phyloP scores from a whole-genome alignment of 352 stramenopile genomes.

The Lagenidium sp. region DNA sequence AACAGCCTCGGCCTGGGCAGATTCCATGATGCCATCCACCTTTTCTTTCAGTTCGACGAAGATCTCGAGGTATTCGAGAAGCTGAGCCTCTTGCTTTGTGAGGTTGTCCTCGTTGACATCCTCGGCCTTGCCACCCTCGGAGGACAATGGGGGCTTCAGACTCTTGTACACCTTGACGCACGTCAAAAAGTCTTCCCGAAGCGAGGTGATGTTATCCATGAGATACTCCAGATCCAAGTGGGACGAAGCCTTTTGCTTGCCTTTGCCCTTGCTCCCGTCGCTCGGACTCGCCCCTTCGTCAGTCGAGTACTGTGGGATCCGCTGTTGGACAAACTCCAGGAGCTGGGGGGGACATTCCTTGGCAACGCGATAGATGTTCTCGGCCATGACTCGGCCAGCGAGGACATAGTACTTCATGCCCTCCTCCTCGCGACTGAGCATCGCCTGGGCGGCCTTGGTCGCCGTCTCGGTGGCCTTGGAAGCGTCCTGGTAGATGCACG shows the following conservation, averaged over 20 bases:
- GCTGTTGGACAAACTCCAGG: constrained; percentile 35
- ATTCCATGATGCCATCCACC: constrained; percentile 68
- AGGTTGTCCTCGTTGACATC: constrained; percentile 10
- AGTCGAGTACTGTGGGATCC: constrained; percentile 41
- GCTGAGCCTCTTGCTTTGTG: constrained; percentile 26
- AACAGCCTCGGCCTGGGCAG: constrained; percentile 14
- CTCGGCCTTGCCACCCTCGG: constrained; percentile 11
- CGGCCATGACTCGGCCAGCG: constrained; percentile 66
- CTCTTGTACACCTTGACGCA: constrained; percentile 29
- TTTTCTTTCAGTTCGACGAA: constrained; percentile 85
- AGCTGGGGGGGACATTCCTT: constrained; percentile 25
- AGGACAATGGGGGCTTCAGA: too few species aligned
- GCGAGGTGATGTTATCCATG: constrained; percentile 30
- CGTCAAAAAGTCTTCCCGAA: constrained; percentile 50
- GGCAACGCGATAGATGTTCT: constrained; percentile 66
- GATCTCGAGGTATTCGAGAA: constrained; percentile 81
- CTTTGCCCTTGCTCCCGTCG: constrained; percentile 37
- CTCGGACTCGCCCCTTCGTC: constrained; percentile 9
- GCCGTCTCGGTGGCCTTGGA: constrained; percentile 8
- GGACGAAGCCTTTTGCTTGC: constrained; percentile 47
- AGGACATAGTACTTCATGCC: constrained; percentile 79
- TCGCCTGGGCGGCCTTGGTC: constrained; percentile 15
- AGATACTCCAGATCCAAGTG: constrained; percentile 34
- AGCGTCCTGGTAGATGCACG: constrained; percentile 75
- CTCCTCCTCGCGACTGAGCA: constrained; percentile 29